Base-by-base conservation (phyloP, 495 filamentous ascomycete genomes). In the Saxophila tyrrhenica region DNA sequence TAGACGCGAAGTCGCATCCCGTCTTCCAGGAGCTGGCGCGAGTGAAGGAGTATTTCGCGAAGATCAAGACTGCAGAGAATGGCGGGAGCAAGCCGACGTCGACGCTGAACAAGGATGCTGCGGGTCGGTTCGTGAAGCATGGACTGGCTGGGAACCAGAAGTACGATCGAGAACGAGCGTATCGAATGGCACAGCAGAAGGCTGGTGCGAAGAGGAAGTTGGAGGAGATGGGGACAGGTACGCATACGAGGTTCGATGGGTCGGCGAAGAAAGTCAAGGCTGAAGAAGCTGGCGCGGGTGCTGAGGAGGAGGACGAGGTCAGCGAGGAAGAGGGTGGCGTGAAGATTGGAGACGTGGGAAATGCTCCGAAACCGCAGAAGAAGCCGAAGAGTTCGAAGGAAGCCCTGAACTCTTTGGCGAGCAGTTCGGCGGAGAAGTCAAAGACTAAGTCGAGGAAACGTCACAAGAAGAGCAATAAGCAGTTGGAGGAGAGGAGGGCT, bases 31-130 rank as follows among this genome's bases (percentile, higher is more conserved):
- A 98, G 72, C 74, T 98, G 51, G 81, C 78, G 3, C 79, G 92
- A 47, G 83, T 96, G 49, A 87, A 79, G 65, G 84, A 89, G 66
- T 96, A 96, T 68, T 89, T 94, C 63, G 80, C 80, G n/a, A 98
- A 97, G 72, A 89, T 96, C 62, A 85, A 94, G 65, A 69, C 64
- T 29, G 69, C 78, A 48, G 79, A 86, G 64, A 68, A 59, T 0
- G 73, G 50, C 19, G 50, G 52, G 8, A 7, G 45, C 43, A 73
- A 75, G 50, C 75, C 78, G 55, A 73, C 75, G 21, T 75, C 79
- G 62, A 78, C 68, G 7, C 70, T 98, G 21, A 85, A 98, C 62
- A 94, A 86, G 61, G 75, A 77, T 51, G 92, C 87, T 24, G 89
- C 87, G 24, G 75, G 73, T 22, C 76, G 92, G 52, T 87, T 98